Evolutionary conservation across 1,284 basidiomycete genomes (phyloP).

Genomic region (Gomphus bonarii): DNA sequence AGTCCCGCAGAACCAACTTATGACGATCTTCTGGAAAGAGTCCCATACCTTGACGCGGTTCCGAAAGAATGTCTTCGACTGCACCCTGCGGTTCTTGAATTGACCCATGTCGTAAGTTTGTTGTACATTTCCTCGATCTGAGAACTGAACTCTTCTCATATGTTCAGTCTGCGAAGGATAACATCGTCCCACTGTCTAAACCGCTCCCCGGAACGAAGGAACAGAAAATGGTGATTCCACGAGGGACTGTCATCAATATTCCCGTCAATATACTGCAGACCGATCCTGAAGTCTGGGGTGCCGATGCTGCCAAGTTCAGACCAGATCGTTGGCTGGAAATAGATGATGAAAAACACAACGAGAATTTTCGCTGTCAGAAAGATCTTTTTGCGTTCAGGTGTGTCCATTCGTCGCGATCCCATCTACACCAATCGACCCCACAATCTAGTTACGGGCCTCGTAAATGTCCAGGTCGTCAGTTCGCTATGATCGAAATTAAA

Average conservation of each 20-base stretch:
- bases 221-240: conserved; percentile 35
- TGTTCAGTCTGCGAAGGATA: conserved; percentile 36
- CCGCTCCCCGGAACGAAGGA: conserved; percentile 34
- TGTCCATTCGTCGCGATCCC: conserved; percentile 27
- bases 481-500: conserved; percentile 47
- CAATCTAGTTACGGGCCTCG: conserved; percentile 31
- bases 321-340: conserved; percentile 47
- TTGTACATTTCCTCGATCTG: background rate
- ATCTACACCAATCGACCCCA: conserved; percentile 1
- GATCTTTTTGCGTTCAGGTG: conserved; percentile 46
- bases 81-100: conserved; percentile 48
- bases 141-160: conserved; percentile 20
- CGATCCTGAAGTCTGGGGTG: conserved; percentile 43
- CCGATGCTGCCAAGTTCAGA: conserved; percentile 42
- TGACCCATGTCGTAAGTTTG: conserved; percentile 12
- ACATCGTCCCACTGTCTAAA: conserved; percentile 36
- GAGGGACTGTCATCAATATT: conserved; percentile 42
- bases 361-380: conserved; percentile 22
- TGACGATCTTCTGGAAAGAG: conserved; percentile 36
- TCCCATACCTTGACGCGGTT: conserved; percentile 43
- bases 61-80: conserved; percentile 47
- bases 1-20: conserved; percentile 33
- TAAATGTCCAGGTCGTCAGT: conserved; percentile 43
- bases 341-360: conserved; percentile 17
- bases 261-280: conserved; percentile 49